Evolutionary conservation across 306 rosid species (phyloP), one percentile per base, ranked within the genome.

Genomic region (Crotalaria pallida): DNA sequence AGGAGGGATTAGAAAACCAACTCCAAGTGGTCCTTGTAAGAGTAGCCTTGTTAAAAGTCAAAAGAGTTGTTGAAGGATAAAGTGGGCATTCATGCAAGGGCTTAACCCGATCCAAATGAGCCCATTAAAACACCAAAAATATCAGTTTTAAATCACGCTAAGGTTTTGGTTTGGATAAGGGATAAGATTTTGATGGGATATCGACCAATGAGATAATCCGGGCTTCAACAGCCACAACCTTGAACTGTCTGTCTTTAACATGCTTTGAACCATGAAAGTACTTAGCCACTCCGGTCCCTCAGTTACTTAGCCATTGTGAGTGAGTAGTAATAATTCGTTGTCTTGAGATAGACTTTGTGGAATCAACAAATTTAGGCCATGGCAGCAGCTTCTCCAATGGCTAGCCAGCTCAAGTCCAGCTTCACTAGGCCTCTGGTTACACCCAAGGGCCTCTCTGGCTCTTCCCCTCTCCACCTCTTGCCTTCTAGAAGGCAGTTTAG

Each of bases 301-400:
- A 67, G 34, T 55, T 65, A 26, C 6, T n/a, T n/a, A n/a, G 66
- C 3, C n/a, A 63, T 1, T 48, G 19, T 67, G 69, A 48, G 23
- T 48, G n/a, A 19, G 6, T n/a, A 43, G 22, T 34, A 19, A 1
- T n/a, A 43, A 33, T 36, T 52, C 62, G 12, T 49, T 8, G 29
- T 66, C 27, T 6, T n/a, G 38, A 41, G 1, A 10, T n/a, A n/a
- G n/a, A n/a, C n/a, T 33, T 50, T 69, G 69, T 67, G 53, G 40
- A 49, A 51, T 22, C 7, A 43, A 71, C 43, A 53, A 62, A 72
- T 19, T 21, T 26, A 53, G 17, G 38, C 70, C n/a, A 90, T 90
- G 97, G 92, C 97, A 59, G 76, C 89, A 29, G 84, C 90, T 69
- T 81, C 96, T 12, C 92, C 98, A 71, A 88, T 94, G 88, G 96